These are phyloP conservation scores for Pseudoturritis turrita DNA, from an alignment of 345 rosid genomes.

Conservation along the genomic window DNA sequence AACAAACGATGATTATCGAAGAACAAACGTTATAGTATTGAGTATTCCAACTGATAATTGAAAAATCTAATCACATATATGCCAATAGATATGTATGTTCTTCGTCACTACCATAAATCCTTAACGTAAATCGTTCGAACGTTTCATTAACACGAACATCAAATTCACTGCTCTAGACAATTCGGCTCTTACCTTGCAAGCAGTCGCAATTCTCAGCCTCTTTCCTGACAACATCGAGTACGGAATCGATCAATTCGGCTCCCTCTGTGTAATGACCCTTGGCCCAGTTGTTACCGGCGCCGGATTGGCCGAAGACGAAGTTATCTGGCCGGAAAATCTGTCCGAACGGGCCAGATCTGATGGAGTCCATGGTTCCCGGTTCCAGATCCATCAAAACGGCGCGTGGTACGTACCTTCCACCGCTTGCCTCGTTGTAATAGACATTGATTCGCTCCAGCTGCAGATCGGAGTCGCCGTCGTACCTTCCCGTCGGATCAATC, in stretches of 20 bases:
- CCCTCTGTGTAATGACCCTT: slow-evolving; percentile 31
- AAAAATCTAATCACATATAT: not conserved
- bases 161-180: not conserved
- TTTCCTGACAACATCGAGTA: slow-evolving; percentile 27
- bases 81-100: not conserved
- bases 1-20: no score
- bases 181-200: slow-evolving; percentile 15
- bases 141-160: not conserved
- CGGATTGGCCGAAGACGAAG: slow-evolving; percentile 30
- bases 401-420: slow-evolving; percentile 29
- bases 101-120: not conserved
- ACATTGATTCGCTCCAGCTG: slow-evolving; percentile 69
- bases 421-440: slow-evolving; percentile 31
- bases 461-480: slow-evolving; percentile 50
- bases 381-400: slow-evolving; percentile 32
- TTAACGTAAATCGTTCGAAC: not conserved
- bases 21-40: no score
- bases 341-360: slow-evolving; percentile 29
- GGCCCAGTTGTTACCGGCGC: slow-evolving; percentile 25
- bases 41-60: no score
- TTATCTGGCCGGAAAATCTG: slow-evolving; percentile 32
- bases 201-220: slow-evolving; percentile 31
- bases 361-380: slow-evolving; percentile 30
- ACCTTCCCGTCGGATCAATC: slow-evolving; percentile 65
- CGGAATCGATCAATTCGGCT: slow-evolving; percentile 27